Base-by-base conservation (phyloP, 1,139 yeast species). In the Zygoascus sp. region DNA sequence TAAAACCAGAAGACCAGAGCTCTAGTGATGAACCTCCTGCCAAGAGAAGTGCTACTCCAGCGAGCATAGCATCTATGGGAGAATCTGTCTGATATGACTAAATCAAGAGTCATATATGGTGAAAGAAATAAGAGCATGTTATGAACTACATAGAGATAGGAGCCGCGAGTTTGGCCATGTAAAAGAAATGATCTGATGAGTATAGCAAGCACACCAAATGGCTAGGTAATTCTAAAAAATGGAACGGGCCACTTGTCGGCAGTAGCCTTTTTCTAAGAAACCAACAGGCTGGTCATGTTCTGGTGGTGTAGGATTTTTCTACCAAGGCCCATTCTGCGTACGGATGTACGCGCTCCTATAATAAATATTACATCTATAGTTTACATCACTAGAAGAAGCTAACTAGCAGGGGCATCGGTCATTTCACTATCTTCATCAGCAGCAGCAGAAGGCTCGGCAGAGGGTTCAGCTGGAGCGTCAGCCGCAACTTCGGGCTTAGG, bases 1-100 rank as follows among this genome's bases (percentile, higher is more conserved):
- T 80, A 40, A 79, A 77, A 51, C 44, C 50, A 9, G 54, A 45
- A 15, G 58, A 52, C 15, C 19, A 44, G 7, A 25, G 25, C 4
- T 47, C 41, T 11, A 23, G n/a, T 35, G 39, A 35, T 13, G 13
- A 20, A 16, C 25, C 13, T 5, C 17, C 35, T 3, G 13, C 37
- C 3, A 30, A 30, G 17, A 28, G 30, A 10, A 30, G 36, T 30
- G 35, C 43, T 13, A 32, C 43, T n/a, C 32, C 32, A 25, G 42
- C 21, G 7, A n/a, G n/a, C n/a, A n/a, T n/a, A n/a, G n/a, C n/a
- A n/a, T n/a, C n/a, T n/a, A n/a, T n/a, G n/a, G n/a, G n/a, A n/a
- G n/a, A n/a, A n/a, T n/a, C n/a, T n/a, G n/a, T n/a, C n/a, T n/a
- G n/a, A n/a, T n/a, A n/a, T n/a, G n/a, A n/a, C n/a, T n/a, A n/a